Evolutionary conservation across 306 rosid genomes (phyloP), one percentile per base, ranked within the genome.

Genomic region (Cicer cuneatum): DNA sequence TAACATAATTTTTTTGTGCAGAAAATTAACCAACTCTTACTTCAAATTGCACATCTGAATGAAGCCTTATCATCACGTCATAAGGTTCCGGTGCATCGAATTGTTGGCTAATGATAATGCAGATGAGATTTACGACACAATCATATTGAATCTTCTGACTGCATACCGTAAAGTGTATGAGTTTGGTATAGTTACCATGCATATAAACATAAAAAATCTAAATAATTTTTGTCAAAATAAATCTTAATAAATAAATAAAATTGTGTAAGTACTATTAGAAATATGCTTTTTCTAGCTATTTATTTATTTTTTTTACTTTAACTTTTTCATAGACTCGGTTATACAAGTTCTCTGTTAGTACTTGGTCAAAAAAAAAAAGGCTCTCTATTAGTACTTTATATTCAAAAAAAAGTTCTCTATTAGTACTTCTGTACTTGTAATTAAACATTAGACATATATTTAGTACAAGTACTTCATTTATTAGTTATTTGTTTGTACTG

Each of bases 1-100:
- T 5, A 24, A 9, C 41, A 53, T n/a, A 13, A 51, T 14, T 47
- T 46, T 33, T 54, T 16, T 24, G 10, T 69, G 82, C 86, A 90
- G 96, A 85, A 82, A 37, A 88, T 90, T 43, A 69, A 82, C 12
- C 79, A 82, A 75, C 93, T 90, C 11, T 42, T 85, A 14, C 62
- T 74, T 73, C 85, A 82, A 49, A 82, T 88, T 77, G 93, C 90
- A 7, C 83, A 80, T 35, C 70, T 90, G 86, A 85, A 87, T 40
- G 91, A 85, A 74, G 41, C 76, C 1, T 54, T 88, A 6, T 83
- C 86, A 13, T 80, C 89, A 18, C 85, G 87, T 14, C 87, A 85
- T 29, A 86, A 79, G 79, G 90, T 90, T 73, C 89, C 83, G 2
- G 96, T 90, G 71, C 59, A 80, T 21, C 83, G 77, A 78, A 75